phyloP scores from a whole-genome alignment of 257 asterid species.

The Ballota nigra region DNA sequence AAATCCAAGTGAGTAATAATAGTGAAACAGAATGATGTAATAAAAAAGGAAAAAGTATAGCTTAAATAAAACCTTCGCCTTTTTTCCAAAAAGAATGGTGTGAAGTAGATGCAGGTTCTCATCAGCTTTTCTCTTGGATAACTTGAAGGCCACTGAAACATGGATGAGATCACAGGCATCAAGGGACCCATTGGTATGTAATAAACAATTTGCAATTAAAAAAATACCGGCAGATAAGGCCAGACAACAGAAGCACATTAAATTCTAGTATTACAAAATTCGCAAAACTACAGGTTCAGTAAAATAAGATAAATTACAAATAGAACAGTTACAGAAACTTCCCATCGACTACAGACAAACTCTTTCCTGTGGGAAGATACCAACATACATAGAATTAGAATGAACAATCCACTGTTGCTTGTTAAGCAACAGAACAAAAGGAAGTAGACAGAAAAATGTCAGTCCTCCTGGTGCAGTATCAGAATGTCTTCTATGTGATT shows the following conservation, averaged over 20 bases:
- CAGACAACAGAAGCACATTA: conserved; percentile 16
- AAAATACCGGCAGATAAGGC: conserved; percentile 1
- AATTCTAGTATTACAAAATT: background rate
- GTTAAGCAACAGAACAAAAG: background rate
- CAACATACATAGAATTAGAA: background rate
- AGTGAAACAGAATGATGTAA: background rate
- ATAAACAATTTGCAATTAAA: background rate
- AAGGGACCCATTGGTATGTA: background rate
- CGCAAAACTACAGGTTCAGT: background rate
- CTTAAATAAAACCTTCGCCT: conserved; percentile 52
- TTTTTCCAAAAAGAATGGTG: conserved; percentile 75
- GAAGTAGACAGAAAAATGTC: background rate
- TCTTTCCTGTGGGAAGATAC: background rate
- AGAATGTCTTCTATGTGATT: background rate
- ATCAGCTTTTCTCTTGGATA: conserved; percentile 89
- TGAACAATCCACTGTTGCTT: background rate
- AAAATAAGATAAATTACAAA: background rate
- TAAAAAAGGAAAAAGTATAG: background rate
- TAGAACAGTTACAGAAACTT: background rate
- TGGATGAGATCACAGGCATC: conserved; percentile 22
- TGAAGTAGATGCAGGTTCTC: conserved; percentile 81
- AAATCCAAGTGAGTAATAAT: conserved; percentile 13
- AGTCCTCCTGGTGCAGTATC: background rate
- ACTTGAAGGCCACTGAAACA: conserved; percentile 77
- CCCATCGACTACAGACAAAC: background rate